Conservation (phyloP, 208 protist species). For the Eutreptiella sp. region DNA sequence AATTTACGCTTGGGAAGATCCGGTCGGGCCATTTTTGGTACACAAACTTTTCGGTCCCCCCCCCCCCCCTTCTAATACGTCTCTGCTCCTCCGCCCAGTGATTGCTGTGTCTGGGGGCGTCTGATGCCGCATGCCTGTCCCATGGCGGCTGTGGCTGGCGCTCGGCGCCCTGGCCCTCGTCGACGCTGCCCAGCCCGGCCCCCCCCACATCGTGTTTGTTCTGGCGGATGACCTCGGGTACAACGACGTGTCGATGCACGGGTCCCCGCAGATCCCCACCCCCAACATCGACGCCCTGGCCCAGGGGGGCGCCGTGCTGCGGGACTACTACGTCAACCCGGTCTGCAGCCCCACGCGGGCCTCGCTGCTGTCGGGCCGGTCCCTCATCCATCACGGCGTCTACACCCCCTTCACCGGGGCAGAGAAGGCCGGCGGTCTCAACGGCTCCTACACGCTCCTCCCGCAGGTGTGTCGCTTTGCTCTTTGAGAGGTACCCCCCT, state of each 20-base stretch:
- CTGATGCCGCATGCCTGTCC: too few species aligned
- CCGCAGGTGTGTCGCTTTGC: too few species aligned
- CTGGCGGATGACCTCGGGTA: constrained; percentile 27
- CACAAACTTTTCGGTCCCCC: too few species aligned
- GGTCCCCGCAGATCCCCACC: constrained; percentile 8
- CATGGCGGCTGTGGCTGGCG: too few species aligned
- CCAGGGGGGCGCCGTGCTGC: background rate
- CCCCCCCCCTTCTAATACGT: too few species aligned
- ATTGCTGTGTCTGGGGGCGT: too few species aligned
- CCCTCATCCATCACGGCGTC: constrained; percentile 19
- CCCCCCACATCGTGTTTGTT: constrained; percentile 25
- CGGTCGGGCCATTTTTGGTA: too few species aligned
- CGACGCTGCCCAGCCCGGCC: too few species aligned
- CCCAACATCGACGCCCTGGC: constrained; percentile 8
- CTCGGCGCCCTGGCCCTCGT: too few species aligned
- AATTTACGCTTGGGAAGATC: too few species aligned
- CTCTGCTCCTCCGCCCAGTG: too few species aligned
- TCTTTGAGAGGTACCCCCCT: too few species aligned
- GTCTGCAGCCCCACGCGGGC: constrained; percentile 12
- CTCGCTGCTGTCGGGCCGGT: constrained; percentile 14
- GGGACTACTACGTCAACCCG: constrained; percentile 16
- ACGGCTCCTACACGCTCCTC: constrained; percentile 21
- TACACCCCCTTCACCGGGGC: constrained; percentile 12
- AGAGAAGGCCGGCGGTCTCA: background rate
- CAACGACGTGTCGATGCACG: constrained; percentile 25